These are phyloP conservation scores for Vitis cinerea DNA, from an alignment of 164 flowering plant species.

Conservation along the genomic window DNA sequence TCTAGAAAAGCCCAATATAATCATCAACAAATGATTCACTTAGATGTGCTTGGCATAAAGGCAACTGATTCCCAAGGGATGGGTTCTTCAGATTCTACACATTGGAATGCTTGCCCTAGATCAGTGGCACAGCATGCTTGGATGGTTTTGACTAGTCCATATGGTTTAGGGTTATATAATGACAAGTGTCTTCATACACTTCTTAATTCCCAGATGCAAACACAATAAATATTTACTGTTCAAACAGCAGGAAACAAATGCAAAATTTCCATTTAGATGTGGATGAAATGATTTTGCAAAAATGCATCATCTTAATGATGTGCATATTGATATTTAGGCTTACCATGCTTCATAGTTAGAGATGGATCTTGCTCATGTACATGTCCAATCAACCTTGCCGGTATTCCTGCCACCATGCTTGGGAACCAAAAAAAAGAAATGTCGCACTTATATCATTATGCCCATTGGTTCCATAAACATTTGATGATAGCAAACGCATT, in stretches of 20 bases:
- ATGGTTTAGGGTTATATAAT: not conserved
- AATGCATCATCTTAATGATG: not conserved
- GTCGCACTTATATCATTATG: constrained; percentile 3
- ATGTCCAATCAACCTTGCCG: constrained; percentile 74
- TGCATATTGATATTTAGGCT: constrained; percentile 9
- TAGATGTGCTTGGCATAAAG: not conserved
- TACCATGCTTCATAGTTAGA: constrained; percentile 88
- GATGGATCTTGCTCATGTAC: constrained; percentile 69
- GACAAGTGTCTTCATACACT: not conserved
- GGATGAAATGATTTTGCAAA: not conserved
- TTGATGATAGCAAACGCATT: not conserved
- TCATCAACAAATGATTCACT: not conserved
- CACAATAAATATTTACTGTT: not conserved
- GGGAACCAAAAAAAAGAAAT: constrained; percentile 14
- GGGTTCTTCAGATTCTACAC: not conserved
- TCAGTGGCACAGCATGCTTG: not conserved
- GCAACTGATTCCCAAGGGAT: not conserved
- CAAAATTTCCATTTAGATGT: too few species aligned
- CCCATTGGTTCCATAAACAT: not conserved
- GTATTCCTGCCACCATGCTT: constrained; percentile 83
- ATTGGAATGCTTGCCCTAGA: not conserved
- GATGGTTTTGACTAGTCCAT: not conserved
- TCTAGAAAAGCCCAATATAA: not conserved
- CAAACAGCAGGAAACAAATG: not conserved
- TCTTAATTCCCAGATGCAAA: not conserved